Evolutionary conservation across 2,329 filamentous ascomycete genomes (phyloP), one percentile per base, ranked within the genome.

Genomic region (Colletotrichum destructivum): DNA sequence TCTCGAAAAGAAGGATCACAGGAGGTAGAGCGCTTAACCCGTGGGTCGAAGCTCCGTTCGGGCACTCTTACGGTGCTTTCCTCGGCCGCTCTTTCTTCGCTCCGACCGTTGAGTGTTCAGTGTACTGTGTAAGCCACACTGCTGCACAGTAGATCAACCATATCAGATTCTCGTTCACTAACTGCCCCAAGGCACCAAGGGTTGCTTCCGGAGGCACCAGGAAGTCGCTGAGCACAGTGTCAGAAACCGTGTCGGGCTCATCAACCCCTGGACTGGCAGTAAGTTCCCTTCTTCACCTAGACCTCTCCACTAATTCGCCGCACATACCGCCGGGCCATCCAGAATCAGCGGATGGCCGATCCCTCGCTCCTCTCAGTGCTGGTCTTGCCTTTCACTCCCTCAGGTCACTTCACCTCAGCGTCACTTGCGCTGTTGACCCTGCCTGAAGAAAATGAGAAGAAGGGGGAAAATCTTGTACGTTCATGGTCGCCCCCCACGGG

Each of bases 291-390:
- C 47, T n/a, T 73, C 55, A 67, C 73, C 57, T 68, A 66, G 69
- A 49, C 71, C 77, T 78, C 85, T 84, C 87, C 87, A 89, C 87
- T 87, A 87, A 88, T 88, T 84, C 81, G 85, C 87, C 87, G 87
- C 86, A 82, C 80, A 88, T 86, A 87, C 80, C 85, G 86, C 87
- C 87, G 87, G 82, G 79, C 80, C 80, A 81, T 81, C 80, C 82
- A 77, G 75, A 74, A 64, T 71, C 47, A 70, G 66, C 69, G 46
- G 62, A 69, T 57, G 44, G 69, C 54, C 65, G 56, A 65, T 73
- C 66, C 62, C 66, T 71, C 59, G 54, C 73, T 62, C 42, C 21
- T 63, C 63, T 68, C 66, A 35, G 46, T 42, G 31, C 46, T 51
- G 26, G 46, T 51, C 35, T 40, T 13, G 35, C 23, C 49, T 23